A percentile compares a stretch with the other conserved stretches of the same genome.
These are phyloP conservation scores for Priceomyces haplophilus DNA, from an alignment of 805 yeast genomes.

Conservation along the genomic window DNA sequence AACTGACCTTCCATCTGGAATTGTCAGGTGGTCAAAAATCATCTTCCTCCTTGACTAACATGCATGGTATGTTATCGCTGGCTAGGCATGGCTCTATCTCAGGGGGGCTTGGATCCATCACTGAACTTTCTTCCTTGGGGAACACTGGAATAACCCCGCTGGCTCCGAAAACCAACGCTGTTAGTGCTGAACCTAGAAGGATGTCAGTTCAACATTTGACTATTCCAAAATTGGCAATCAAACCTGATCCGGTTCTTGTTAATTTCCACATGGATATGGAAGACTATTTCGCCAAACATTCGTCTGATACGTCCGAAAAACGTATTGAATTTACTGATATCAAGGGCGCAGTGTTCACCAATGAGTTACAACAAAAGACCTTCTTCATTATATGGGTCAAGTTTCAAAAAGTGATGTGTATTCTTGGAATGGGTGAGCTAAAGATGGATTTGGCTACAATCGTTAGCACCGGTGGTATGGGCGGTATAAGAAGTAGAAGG, in stretches of 20 bases:
- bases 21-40: constrained; percentile 28
- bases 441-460: constrained; percentile 22
- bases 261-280: constrained; percentile 6
- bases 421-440: constrained; percentile 37
- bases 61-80: constrained; percentile 21
- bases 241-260: constrained; percentile 20
- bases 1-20: constrained; percentile 31
- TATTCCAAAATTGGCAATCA: constrained; percentile 31
- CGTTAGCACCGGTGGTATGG: constrained; percentile 7
- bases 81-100: constrained; percentile 18
- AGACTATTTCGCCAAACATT: constrained; percentile 10
- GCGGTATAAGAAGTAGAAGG: constrained; percentile 17
- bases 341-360: constrained; percentile 39
- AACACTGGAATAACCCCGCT: constrained; percentile 4
- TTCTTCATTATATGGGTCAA: constrained; percentile 34
- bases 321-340: constrained; percentile 17
- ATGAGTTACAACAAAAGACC: constrained; percentile 35
- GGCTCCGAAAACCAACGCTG: neutral
- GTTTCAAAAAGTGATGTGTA: constrained; percentile 14
- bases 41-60: constrained; percentile 31
- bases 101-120: constrained; percentile 19
- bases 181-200: constrained; percentile 15
- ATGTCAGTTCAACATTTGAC: constrained; percentile 24
- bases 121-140: constrained; percentile 11
- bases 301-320: constrained; percentile 4